Evolutionary conservation across 2,329 filamentous ascomycete genomes (phyloP), one percentile per base, ranked within the genome.

Genomic region (Hypomyces perniciosus): DNA sequence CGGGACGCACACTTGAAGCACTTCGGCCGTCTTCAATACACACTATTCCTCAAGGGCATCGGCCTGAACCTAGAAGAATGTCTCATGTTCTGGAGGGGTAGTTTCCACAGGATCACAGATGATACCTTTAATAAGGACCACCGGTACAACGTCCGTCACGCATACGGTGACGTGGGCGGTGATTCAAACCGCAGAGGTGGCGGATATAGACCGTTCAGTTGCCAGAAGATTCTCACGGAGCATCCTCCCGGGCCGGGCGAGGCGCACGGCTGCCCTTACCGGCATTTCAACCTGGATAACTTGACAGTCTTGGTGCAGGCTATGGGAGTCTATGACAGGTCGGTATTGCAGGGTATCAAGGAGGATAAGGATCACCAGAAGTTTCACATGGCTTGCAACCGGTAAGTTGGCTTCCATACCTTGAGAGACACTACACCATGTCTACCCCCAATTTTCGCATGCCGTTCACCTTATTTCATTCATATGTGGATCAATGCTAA

Each of bases 101-200:
- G 80, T 29, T 97, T 99, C 79, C 84, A 83, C 65, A 86, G 90
- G 58, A 83, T 95, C 57, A 91, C 88, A 0, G 93, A 97, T 62
- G 92, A 97, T 62, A 85, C 85, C 34, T 99, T 97, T 78, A 95
- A 95, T 71, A 97, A 96, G 65, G 90, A 96, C 65, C 97, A 99
- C 72, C 81, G 88, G 41, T 99, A 99, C 78, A 97, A 99, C 66
- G 82, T 97, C 52, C 87, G 91, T n/a, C 92, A 99, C 76, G 70
- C 78, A 1, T 99, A 97, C 67, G 93, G 93, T 58, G 92, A 97
- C 62, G 93, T 97, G 1, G 93, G 93, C 49, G 92, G 92, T 52
- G 92, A 97, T 68, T 78, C 84, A 20, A 96, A 95, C 65, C 81
- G 92, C 31, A 82, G 92, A 48, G 87, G 90, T 39, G 81, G 87